Evolutionary conservation across 805 yeast genomes (phyloP).

Genomic region (Saccharomycopsis amapae): DNA sequence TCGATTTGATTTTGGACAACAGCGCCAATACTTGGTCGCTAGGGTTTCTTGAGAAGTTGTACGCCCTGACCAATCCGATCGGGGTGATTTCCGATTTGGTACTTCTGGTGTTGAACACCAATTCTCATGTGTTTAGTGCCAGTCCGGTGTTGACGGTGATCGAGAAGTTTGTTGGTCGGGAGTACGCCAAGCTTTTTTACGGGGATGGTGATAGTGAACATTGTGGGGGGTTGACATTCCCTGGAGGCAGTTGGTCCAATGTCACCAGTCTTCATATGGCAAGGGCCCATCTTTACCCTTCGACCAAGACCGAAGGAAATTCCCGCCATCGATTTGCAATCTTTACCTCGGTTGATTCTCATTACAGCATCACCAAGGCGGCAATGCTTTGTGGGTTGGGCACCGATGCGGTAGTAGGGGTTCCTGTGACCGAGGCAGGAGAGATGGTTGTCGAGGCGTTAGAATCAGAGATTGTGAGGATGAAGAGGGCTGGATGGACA

Average conservation of each 20-base stretch:
- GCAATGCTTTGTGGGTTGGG: conserved; percentile 76
- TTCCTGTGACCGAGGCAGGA: conserved; percentile 51
- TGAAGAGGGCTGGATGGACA: conserved; percentile 47
- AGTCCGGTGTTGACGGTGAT: conserved; percentile 73
- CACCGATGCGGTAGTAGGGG: conserved; percentile 50
- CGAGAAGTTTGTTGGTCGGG: conserved; percentile 59
- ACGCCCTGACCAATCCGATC: conserved; percentile 80
- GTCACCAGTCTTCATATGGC: conserved; percentile 75
- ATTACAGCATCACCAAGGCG: conserved; percentile 75
- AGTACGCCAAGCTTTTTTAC: conserved; percentile 63
- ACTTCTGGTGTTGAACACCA: conserved; percentile 66
- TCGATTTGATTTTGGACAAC: conserved; percentile 38
- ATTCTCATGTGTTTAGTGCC: conserved; percentile 80
- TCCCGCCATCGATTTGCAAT: conserved; percentile 46
- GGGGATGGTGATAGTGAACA: conserved; percentile 3
- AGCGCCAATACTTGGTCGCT: conserved; percentile 85
- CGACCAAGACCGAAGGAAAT: conserved; percentile 60
- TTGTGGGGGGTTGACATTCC: conserved; percentile 78
- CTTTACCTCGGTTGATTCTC: conserved; percentile 65
- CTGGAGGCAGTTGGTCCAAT: conserved; percentile 87
- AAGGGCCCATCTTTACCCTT: conserved; percentile 56
- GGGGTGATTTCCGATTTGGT: conserved; percentile 71
- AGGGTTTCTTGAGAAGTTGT: conserved; percentile 76
- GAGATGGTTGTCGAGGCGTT: conserved; percentile 45
- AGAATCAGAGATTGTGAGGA: conserved; percentile 36